phyloP scores from a whole-genome alignment of 2,329 filamentous ascomycete species.

The Verticillium klebahnii region DNA sequence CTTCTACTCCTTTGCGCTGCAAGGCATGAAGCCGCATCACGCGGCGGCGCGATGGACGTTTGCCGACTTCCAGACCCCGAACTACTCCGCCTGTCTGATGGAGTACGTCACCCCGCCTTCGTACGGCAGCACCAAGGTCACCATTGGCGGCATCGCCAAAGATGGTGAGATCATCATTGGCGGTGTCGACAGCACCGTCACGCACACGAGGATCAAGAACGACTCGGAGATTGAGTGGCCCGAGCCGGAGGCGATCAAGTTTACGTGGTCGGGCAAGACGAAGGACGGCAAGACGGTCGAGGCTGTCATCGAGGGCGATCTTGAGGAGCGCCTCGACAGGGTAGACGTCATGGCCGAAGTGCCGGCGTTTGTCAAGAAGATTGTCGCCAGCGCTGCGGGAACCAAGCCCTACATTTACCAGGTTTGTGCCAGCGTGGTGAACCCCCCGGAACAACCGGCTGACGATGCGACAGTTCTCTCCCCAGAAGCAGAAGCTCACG shows the following conservation, averaged over 20 bases:
- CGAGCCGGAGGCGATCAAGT: slow-evolving; percentile 72
- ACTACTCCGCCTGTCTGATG: slow-evolving; percentile 87
- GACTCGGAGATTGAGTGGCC: slow-evolving; percentile 85
- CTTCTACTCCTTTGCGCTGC: slow-evolving; percentile 78
- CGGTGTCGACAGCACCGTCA: slow-evolving; percentile 58
- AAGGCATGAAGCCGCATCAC: slow-evolving; percentile 99
- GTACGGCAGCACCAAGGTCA: slow-evolving; percentile 81
- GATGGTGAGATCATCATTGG: slow-evolving; percentile 77
- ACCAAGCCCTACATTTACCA: slow-evolving; percentile 98
- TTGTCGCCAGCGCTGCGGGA: slow-evolving; percentile 82
- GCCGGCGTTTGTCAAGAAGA: slow-evolving; percentile 89
- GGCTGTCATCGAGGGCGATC: slow-evolving; percentile 62
- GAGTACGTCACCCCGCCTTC: slow-evolving; percentile 91
- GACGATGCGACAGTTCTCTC: slow-evolving; percentile 57
- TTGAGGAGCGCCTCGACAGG: slow-evolving; percentile 70
- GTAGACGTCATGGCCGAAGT: slow-evolving; percentile 97
- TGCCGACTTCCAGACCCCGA: slow-evolving; percentile 82
- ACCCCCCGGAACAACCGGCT: slow-evolving; percentile 10
- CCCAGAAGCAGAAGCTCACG: slow-evolving; percentile 56
- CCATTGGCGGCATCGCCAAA: slow-evolving; percentile 75
- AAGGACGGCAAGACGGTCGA: slow-evolving; percentile 71
- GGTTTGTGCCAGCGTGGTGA: slow-evolving; percentile 41
- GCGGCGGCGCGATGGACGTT: slow-evolving; percentile 93
- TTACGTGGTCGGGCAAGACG: slow-evolving; percentile 71
- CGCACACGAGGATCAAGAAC: slow-evolving; percentile 64